Percentiles rank a stretch among this genome's conserved stretches.
phyloP scores from a whole-genome alignment of 176 grass and related monocot species.

The Phoenix dactylifera region DNA sequence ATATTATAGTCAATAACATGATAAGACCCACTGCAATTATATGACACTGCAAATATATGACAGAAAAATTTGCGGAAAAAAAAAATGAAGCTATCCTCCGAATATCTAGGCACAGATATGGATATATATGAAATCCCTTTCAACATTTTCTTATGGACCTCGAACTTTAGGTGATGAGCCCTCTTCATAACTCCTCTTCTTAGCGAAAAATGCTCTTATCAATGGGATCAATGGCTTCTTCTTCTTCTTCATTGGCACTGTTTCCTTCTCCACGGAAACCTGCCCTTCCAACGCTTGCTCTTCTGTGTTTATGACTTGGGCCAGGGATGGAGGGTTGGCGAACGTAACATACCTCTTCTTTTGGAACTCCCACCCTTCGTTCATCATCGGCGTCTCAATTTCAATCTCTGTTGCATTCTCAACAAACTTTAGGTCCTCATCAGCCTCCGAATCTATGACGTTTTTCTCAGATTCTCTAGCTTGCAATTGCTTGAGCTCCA shows the following conservation, averaged over 20 bases:
- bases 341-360: slow-evolving; percentile 13
- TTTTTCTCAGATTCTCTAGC: not conserved
- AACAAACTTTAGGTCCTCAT: slow-evolving; percentile 1
- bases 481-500: slow-evolving; percentile 19
- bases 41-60: too few species aligned
- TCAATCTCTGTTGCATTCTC: slow-evolving; percentile 7
- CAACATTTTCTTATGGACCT: too few species aligned
- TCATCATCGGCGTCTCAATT: slow-evolving; percentile 4
- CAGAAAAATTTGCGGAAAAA: too few species aligned
- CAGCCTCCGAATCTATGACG: slow-evolving; percentile 5
- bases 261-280: not conserved
- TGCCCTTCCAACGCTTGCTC: not conserved
- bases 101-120: too few species aligned
- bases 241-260: not conserved
- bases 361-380: slow-evolving; percentile 2
- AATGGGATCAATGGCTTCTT: not conserved
- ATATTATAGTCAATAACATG: too few species aligned
- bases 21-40: too few species aligned
- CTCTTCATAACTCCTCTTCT: not conserved
- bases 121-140: too few species aligned
- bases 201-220: not conserved
- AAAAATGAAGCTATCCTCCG: too few species aligned
- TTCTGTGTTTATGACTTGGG: not conserved
- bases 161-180: not conserved
- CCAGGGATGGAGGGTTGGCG: not conserved